A percentile compares a stretch with the other conserved stretches of the same genome.
phyloP scores from a whole-genome alignment of 2,329 filamentous ascomycete species.

The Daldinia sp. region DNA sequence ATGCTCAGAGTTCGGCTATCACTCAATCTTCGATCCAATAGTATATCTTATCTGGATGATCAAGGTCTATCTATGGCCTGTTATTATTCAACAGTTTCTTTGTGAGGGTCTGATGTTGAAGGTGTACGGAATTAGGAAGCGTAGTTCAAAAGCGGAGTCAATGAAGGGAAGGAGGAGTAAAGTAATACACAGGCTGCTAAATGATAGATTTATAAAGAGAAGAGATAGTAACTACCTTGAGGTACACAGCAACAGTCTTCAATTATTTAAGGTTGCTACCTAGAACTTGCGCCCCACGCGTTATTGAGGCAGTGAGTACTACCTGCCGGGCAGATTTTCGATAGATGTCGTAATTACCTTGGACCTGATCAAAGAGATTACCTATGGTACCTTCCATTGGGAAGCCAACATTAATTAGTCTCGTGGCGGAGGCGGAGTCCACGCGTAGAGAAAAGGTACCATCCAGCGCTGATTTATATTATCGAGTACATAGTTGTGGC shows the following conservation, averaged over 20 bases:
- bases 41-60: background rate
- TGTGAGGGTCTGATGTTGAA: background rate
- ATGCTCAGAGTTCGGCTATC: constrained; percentile 22
- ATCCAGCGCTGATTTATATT: background rate
- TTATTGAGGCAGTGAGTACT: constrained; percentile 37
- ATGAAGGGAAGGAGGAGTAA: constrained; percentile 2
- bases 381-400: background rate
- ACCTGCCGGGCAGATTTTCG: constrained; percentile 7
- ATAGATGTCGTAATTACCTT: constrained; percentile 10
- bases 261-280: constrained; percentile 12
- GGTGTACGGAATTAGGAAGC: background rate
- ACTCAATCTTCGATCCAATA: background rate
- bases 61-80: background rate
- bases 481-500: background rate
- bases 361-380: constrained; percentile 15
- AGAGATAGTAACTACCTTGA: background rate
- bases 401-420: constrained; percentile 14
- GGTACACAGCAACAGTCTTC: background rate
- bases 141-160: constrained; percentile 8
- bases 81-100: background rate
- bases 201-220: background rate
- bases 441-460: constrained; percentile 1
- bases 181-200: constrained; percentile 3
- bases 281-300: constrained; percentile 28
- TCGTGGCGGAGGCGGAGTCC: constrained; percentile 27